Percentiles rank a stretch among this genome's conserved stretches.
These are phyloP conservation scores for Starmerella roubikii DNA, from an alignment of 805 yeast genomes.

Conservation along the genomic window DNA sequence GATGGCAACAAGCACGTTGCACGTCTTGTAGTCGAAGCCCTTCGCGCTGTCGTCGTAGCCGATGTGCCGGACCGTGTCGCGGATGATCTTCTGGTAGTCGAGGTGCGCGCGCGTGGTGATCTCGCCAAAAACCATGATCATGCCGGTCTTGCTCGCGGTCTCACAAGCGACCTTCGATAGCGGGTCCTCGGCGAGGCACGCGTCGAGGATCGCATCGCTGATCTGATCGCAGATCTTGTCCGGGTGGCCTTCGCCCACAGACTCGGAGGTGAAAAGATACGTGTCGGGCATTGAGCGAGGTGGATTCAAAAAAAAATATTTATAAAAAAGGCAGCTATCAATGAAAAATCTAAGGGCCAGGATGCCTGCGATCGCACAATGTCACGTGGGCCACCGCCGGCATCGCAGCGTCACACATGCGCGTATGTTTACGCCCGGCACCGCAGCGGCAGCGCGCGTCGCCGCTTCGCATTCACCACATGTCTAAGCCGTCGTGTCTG, in stretches of 20 bases:
- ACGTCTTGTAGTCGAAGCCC: conserved; percentile 98
- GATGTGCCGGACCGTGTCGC: conserved; percentile 96
- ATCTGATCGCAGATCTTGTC: conserved; percentile 83
- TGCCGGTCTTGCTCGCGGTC: conserved; percentile 97
- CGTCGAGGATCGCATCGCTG: conserved; percentile 94
- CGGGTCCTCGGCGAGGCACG: conserved; percentile 91
- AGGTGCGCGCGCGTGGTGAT: conserved; percentile 91
- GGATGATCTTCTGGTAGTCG: conserved; percentile 93
- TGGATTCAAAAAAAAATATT: too few relatives aligned
- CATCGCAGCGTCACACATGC: too few relatives aligned
- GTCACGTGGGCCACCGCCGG: too few relatives aligned
- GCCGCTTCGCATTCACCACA: too few relatives aligned
- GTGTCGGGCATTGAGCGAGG: conserved; percentile 21
- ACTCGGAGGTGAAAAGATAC: conserved; percentile 53
- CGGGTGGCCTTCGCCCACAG: conserved; percentile 56
- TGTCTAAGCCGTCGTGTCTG: too few relatives aligned
- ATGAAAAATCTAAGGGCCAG: too few relatives aligned
- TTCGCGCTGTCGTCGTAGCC: conserved; percentile 93
- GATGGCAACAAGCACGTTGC: conserved; percentile 96
- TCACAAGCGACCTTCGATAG: conserved; percentile 98
- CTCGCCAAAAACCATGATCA: conserved; percentile 99
- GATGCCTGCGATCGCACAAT: neutral
- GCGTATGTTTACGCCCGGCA: too few relatives aligned
- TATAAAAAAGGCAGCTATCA: too few relatives aligned
- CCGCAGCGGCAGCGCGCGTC: too few relatives aligned